Percentiles rank a stretch among this genome's conserved stretches.
Conservation (phyloP, 148 eudicot species). For the Diospyros lotus region DNA sequence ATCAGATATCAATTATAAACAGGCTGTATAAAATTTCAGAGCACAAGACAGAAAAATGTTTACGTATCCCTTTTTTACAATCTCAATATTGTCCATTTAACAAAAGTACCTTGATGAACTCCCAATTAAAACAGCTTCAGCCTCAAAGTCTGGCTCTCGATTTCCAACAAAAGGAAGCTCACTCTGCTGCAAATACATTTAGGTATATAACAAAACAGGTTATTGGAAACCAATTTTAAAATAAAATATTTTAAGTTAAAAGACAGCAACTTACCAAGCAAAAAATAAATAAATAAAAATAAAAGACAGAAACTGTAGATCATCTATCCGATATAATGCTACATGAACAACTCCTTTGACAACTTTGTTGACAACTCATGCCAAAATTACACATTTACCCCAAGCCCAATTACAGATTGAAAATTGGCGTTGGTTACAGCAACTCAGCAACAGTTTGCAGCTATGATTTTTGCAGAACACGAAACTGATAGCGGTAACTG, state of each 20-base stretch:
- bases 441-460: too few species aligned
- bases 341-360: too few species aligned
- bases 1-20: not conserved
- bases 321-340: not conserved
- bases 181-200: slow-evolving; percentile 28
- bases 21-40: not conserved
- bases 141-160: slow-evolving; percentile 85
- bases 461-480: too few species aligned
- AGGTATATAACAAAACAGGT: slow-evolving; percentile 9
- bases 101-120: slow-evolving; percentile 70
- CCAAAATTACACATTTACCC: too few species aligned
- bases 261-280: not conserved
- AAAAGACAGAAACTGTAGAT: not conserved
- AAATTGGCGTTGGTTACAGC: too few species aligned
- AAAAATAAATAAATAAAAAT: not conserved
- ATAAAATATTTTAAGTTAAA: not conserved
- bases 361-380: too few species aligned
- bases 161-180: slow-evolving; percentile 89
- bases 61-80: too few species aligned
- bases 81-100: not conserved
- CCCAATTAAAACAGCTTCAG: slow-evolving; percentile 98
- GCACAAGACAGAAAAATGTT: not conserved
- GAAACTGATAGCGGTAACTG: too few species aligned
- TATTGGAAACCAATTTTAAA: not conserved
- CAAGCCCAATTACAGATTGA: too few species aligned